Percentiles rank a stretch among this genome's conserved stretches.
phyloP scores from a whole-genome alignment of 1,139 yeast genomes.

The Debaryomyces robertsiae region DNA sequence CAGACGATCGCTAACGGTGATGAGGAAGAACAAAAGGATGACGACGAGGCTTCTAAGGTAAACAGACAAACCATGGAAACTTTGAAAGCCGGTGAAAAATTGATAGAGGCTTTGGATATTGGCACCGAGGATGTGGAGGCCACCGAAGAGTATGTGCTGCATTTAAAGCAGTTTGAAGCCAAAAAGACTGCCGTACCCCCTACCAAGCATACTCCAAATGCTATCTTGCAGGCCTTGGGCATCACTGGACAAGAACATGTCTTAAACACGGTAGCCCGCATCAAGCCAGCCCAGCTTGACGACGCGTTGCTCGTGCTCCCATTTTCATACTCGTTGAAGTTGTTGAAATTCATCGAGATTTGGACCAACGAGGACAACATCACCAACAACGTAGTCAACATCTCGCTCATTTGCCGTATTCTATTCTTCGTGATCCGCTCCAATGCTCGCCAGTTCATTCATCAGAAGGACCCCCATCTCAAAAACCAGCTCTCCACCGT shows the following conservation, averaged over 20 bases:
- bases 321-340: conserved; percentile 74
- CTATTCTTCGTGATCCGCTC: conserved; percentile 70
- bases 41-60: conserved; percentile 65
- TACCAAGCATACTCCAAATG: conserved; percentile 61
- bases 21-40: conserved; percentile 48
- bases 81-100: conserved; percentile 89
- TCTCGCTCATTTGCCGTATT: conserved; percentile 71
- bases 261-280: conserved; percentile 64
- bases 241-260: conserved; percentile 79
- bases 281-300: conserved; percentile 83
- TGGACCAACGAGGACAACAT: conserved; percentile 63
- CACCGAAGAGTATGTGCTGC: conserved; percentile 47
- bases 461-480: conserved; percentile 63
- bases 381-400: conserved; percentile 45
- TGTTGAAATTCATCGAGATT: conserved; percentile 70
- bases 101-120: conserved; percentile 90
- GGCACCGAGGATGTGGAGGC: conserved; percentile 72
- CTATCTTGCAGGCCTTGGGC: conserved; percentile 70
- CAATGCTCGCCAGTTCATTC: conserved; percentile 74
- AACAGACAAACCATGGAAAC: conserved; percentile 87
- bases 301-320: conserved; percentile 92
- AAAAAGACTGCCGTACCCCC: conserved; percentile 50
- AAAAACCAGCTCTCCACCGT: conserved; percentile 62
- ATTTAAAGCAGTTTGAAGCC: conserved; percentile 35
- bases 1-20: conserved; percentile 23